Conservation (phyloP, 805 yeast species). For the Metschnikowia lochheadii region DNA sequence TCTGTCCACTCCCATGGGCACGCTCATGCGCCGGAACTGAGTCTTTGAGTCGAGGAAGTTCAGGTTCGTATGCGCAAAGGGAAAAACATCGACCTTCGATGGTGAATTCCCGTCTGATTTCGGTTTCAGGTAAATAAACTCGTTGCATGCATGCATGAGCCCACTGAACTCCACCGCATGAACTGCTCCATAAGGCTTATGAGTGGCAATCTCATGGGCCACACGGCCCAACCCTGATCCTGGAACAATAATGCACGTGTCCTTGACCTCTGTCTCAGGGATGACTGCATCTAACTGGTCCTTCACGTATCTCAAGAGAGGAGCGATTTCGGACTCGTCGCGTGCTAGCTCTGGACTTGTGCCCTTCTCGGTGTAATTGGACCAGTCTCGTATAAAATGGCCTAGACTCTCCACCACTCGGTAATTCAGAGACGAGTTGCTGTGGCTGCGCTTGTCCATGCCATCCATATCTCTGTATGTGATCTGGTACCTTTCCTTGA, state of each 20-base stretch:
- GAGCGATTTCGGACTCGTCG: conserved; percentile 48
- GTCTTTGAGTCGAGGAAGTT: conserved; percentile 48
- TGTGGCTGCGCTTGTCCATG: conserved; percentile 3
- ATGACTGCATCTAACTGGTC: conserved; percentile 35
- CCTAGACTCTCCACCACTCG: conserved; percentile 66
- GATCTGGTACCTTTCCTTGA: conserved; percentile 44
- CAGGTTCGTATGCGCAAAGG: conserved; percentile 58
- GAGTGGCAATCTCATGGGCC: conserved; percentile 56
- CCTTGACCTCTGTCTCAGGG: conserved; percentile 22
- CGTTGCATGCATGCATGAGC: conserved; percentile 68
- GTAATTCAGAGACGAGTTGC: conserved; percentile 23
- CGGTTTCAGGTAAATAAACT: conserved; percentile 43
- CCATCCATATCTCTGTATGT: conserved; percentile 23
- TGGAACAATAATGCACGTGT: conserved; percentile 65
- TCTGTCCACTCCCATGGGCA: conserved; percentile 24
- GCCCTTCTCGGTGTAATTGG: conserved; percentile 16
- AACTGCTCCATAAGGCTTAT: conserved; percentile 44
- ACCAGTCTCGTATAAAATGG: conserved; percentile 81
- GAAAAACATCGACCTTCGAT: neutral
- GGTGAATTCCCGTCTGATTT: neutral
- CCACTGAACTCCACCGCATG: conserved; percentile 75
- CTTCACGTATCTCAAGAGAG: conserved; percentile 50
- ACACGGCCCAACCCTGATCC: conserved; percentile 86
- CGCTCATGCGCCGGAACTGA: conserved; percentile 47
- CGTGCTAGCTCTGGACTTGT: conserved; percentile 6